Base-by-base conservation (phyloP, 2,329 filamentous ascomycete genomes). In the Juglanconis juglandina region DNA sequence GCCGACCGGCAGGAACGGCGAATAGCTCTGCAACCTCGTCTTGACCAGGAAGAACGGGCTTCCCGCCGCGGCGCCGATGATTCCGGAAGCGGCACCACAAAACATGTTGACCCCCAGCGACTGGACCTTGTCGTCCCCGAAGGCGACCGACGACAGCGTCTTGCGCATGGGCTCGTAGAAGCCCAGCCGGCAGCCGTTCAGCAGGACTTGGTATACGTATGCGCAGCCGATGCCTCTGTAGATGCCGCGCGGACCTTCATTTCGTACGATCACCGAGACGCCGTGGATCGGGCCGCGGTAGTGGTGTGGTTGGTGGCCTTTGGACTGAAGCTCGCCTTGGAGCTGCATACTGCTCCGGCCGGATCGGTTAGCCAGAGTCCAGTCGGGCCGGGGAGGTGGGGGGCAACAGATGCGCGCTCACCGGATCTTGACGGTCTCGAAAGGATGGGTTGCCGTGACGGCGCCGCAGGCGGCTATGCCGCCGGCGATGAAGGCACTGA, bases 391-490 rank as follows among this genome's bases (percentile, higher is more conserved):
- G 53, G 35, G 14, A 55, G 32, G 47, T 7, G 9, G 9, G 34
- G 34, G 41, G 34, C 17, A 13, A 24, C 5, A n/a, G 32, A 39
- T 44, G 53, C 24, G 51, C 44, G 37, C 81, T 72, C 81, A 93
- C 89, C 93, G 90, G 73, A 98, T 98, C 85, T 99, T 99, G 74
- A 99, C 92, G 11, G 94, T 98, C 78, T 99, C 95, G 79, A 98
- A 98, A 60, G 93, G 93, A 77, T 99, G 95, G 54, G 95, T 98
- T 66, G 96, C 93, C 46, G 94, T 98, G 60, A 99, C 95, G 66
- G 95, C 95, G 72, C 95, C 95, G 78, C 94, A 98, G 66, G 95
- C 95, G 72, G 95, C 95, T 72, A 99, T 90, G 73, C 95, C 95
- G 73, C 95, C 95, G 60, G 95, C 94, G 70, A 98, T 87, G 81